phyloP scores from a whole-genome alignment of 1,139 yeast species.

The Suhomyces panamericanus region DNA sequence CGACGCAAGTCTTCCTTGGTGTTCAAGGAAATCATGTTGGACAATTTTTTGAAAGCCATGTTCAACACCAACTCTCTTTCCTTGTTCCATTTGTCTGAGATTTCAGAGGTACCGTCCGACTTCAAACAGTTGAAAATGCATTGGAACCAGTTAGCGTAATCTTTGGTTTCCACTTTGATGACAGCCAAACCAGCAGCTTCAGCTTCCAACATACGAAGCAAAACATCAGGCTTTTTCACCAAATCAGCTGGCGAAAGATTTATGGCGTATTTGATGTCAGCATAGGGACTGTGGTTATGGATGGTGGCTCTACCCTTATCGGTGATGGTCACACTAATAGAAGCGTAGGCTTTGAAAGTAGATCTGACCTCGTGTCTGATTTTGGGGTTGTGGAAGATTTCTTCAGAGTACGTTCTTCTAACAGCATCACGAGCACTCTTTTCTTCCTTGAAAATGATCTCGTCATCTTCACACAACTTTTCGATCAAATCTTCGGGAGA shows the following conservation, averaged over 20 bases:
- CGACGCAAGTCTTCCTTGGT: constrained; percentile 83
- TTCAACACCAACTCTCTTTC: constrained; percentile 69
- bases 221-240: constrained; percentile 72
- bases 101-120: constrained; percentile 81
- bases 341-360: constrained; percentile 66
- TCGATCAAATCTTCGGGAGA: constrained; percentile 67
- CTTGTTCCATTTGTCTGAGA: constrained; percentile 79
- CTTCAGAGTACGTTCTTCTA: constrained; percentile 74
- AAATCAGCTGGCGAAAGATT: constrained; percentile 78
- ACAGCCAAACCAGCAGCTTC: constrained; percentile 63
- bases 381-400: constrained; percentile 78
- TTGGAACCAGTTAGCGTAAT: constrained; percentile 45
- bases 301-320: constrained; percentile 85
- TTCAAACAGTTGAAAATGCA: constrained; percentile 59
- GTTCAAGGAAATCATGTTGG: constrained; percentile 68
- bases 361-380: constrained; percentile 74
- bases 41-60: constrained; percentile 65
- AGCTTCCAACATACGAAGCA: constrained; percentile 88
- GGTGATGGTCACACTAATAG: constrained; percentile 73
- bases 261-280: constrained; percentile 87
- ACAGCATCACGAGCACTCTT: constrained; percentile 73
- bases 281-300: constrained; percentile 77
- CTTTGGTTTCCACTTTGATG: constrained; percentile 47
- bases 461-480: constrained; percentile 53
- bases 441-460: constrained; percentile 57